These are phyloP conservation scores for Durotheca rogersii DNA, from an alignment of 495 filamentous ascomycete genomes.

Conservation along the genomic window DNA sequence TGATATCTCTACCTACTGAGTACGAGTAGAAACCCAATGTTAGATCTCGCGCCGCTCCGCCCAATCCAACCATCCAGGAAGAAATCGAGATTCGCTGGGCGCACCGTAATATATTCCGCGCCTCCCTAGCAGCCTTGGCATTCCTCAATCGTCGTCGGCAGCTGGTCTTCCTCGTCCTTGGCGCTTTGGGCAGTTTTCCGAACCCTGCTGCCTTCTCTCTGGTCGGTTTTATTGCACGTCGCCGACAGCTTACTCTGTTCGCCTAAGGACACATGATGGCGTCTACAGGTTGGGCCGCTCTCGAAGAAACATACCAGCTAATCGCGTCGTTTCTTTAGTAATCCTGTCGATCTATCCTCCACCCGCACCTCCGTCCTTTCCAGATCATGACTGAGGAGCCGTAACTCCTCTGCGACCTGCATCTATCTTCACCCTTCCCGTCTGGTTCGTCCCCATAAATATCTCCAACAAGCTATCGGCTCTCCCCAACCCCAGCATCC, in stretches of 20 bases:
- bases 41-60: background rate
- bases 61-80: slow-evolving; percentile 19
- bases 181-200: slow-evolving; percentile 4
- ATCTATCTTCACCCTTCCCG: slow-evolving; percentile 18
- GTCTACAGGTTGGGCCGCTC: slow-evolving; percentile 9
- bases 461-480: slow-evolving; percentile 13
- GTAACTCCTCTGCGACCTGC: slow-evolving; percentile 3
- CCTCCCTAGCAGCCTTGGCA: slow-evolving; percentile 27
- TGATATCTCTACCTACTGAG: background rate
- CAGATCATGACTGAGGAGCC: slow-evolving; percentile 3
- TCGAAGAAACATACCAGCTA: slow-evolving; percentile 17
- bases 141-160: slow-evolving; percentile 23
- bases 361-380: slow-evolving; percentile 13
- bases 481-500: no score
- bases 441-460: slow-evolving; percentile 7
- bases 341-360: slow-evolving; percentile 25
- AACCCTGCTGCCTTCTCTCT: slow-evolving; percentile 11
- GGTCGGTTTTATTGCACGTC: slow-evolving; percentile 29
- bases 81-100: slow-evolving; percentile 28
- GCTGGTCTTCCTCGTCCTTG: slow-evolving; percentile 13
- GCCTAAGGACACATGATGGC: slow-evolving; percentile 14
- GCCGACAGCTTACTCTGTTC: slow-evolving; percentile 29
- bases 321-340: slow-evolving; percentile 28
- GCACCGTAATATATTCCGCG: slow-evolving; percentile 31
- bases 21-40: background rate